Percentiles rank a stretch among this genome's conserved stretches.
phyloP scores from a whole-genome alignment of 768 basidiomycete species.

The Suillus luteus region DNA sequence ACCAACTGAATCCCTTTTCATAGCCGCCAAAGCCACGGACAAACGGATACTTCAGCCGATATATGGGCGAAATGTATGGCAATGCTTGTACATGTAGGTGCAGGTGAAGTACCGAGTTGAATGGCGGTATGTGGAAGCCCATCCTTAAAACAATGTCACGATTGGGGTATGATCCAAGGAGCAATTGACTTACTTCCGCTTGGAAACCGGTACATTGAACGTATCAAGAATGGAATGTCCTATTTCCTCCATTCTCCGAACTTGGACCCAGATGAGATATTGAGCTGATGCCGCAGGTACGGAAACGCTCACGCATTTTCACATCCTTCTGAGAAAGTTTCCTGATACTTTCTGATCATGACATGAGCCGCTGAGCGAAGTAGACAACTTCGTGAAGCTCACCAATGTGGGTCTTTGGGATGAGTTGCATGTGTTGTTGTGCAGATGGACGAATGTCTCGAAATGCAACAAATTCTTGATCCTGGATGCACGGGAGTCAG shows the following conservation, averaged over 20 bases:
- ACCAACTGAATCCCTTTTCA: slow-evolving; percentile 74
- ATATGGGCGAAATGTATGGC: slow-evolving; percentile 53
- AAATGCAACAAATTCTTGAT: slow-evolving; percentile 52
- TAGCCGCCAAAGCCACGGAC: slow-evolving; percentile 38
- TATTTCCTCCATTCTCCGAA: slow-evolving; percentile 48
- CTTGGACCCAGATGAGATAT: slow-evolving; percentile 29
- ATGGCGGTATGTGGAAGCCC: slow-evolving; percentile 84
- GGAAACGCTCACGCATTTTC: slow-evolving; percentile 46
- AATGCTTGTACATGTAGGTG: slow-evolving; percentile 74
- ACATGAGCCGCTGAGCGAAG: not conserved
- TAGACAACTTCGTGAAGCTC: slow-evolving; percentile 11
- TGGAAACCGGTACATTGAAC: slow-evolving; percentile 40
- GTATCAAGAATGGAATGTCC: slow-evolving; percentile 56
- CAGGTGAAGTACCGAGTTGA: slow-evolving; percentile 69
- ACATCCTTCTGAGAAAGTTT: slow-evolving; percentile 46
- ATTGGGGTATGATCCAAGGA: slow-evolving; percentile 1
- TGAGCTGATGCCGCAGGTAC: slow-evolving; percentile 23
- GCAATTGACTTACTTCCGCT: slow-evolving; percentile 46
- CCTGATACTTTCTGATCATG: slow-evolving; percentile 53
- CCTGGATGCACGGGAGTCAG: slow-evolving; percentile 31
- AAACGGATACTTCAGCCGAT: slow-evolving; percentile 52
- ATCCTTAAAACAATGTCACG: slow-evolving; percentile 43
- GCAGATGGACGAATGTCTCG: slow-evolving; percentile 52
- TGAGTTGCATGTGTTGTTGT: slow-evolving; percentile 50
- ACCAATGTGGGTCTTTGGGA: slow-evolving; percentile 57